Evolutionary conservation across 352 stramenopile genomes (phyloP), one percentile per base, ranked within the genome.

Genomic region (Phytophthora sp.): DNA sequence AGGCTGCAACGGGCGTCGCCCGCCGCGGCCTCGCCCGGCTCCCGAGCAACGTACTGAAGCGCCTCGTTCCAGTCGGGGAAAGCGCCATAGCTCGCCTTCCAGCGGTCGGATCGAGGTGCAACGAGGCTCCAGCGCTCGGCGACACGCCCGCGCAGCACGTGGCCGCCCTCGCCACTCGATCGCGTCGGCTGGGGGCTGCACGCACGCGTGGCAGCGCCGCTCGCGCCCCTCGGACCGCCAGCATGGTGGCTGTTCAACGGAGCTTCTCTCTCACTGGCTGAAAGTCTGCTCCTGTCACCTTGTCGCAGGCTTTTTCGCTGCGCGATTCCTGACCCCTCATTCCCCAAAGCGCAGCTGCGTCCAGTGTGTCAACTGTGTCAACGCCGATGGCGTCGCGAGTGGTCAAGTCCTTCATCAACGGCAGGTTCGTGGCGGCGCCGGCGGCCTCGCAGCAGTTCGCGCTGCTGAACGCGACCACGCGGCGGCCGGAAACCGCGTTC

Each of bases 341-440:
- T 59, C 23, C n/a, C 17, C 17, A 34, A 42, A 41, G 9, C 13
- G 20, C 13, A n/a, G 17, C 11, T 7, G 41, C 41, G 41, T 53
- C 8, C 41, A 28, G 5, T 20, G 43, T 51, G 9, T 27, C n/a
- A 41, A 37, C 17, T 17, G 27, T 10, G 30, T 15, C 32, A 28
- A 26, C 20, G 27, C 10, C 11, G 17, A 79, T 69, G 53, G 54
- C 69, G 8, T 32, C 56, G 9, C 73, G 73, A 20, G 52, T 69
- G 2, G 73, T 91, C 49, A 75, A 86, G 59, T 88, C 79, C n/a
- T 89, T 92, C 74, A 70, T 94, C 55, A 79, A 91, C 53, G 85
- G 85, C 69, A 82, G 81, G 51, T 86, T 74, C 58, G 78, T 87
- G 30, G 45, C 58, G 0, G 45, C 72, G 4, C 42, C 24, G 5